These are phyloP conservation scores for Sphaerostilbella broomeana DNA, from an alignment of 2,329 filamentous ascomycete species.

Conservation along the genomic window DNA sequence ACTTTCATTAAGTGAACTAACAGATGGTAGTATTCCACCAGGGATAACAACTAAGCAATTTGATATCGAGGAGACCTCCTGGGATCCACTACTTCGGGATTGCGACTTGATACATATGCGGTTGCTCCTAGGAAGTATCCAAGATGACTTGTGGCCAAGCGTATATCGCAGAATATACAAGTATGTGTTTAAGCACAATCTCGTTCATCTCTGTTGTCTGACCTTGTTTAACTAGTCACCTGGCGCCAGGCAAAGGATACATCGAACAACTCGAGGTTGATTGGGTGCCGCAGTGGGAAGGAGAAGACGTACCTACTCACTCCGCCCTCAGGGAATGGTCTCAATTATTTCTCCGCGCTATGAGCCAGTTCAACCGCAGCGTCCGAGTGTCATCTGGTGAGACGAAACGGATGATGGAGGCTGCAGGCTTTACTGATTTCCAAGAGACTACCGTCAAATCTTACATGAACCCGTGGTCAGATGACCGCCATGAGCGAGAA, in stretches of 20 bases:
- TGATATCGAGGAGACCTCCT: slow-evolving; percentile 68
- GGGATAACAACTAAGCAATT: slow-evolving; percentile 51
- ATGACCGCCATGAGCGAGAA: slow-evolving; percentile 56
- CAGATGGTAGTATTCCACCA: slow-evolving; percentile 54
- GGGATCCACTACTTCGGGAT: slow-evolving; percentile 43
- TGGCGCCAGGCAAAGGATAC: slow-evolving; percentile 67
- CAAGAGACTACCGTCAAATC: slow-evolving; percentile 61
- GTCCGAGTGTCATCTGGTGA: slow-evolving; percentile 49
- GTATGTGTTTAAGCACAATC: slow-evolving; percentile 36
- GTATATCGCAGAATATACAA: slow-evolving; percentile 65
- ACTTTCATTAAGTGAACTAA: slow-evolving; percentile 14
- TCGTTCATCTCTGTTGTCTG: neutral
- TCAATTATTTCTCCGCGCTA: slow-evolving; percentile 59
- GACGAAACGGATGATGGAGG: slow-evolving; percentile 55
- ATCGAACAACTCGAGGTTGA: slow-evolving; percentile 91
- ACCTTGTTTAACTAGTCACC: slow-evolving; percentile 49
- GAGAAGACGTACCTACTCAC: slow-evolving; percentile 51
- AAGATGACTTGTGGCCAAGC: slow-evolving; percentile 57
- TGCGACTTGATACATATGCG: slow-evolving; percentile 83
- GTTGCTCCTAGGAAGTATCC: slow-evolving; percentile 70
- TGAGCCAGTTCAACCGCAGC: slow-evolving; percentile 56
- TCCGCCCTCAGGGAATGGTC: slow-evolving; percentile 64
- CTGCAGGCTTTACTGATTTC: slow-evolving; percentile 74
- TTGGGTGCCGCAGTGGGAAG: slow-evolving; percentile 66
- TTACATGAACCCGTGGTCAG: slow-evolving; percentile 68